Percentiles rank a stretch among this genome's conserved stretches.
These are phyloP conservation scores for Mucor saturninus DNA, from an alignment of 371 early-diverging fungal species.

Conservation along the genomic window DNA sequence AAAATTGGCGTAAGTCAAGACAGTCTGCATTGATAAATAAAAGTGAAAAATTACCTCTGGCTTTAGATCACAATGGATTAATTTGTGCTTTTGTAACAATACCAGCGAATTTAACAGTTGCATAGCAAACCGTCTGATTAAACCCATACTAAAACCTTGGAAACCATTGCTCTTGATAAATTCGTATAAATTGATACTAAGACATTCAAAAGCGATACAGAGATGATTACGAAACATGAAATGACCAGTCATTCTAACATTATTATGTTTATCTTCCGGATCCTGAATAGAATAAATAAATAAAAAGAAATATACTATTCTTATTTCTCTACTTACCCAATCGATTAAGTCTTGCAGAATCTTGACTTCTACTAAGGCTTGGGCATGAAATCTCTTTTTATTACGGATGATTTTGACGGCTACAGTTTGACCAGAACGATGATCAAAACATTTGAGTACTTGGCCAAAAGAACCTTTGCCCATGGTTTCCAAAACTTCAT, in stretches of 20 bases:
- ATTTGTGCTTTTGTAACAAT: conserved; percentile 63
- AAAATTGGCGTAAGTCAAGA: neutral
- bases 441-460: conserved; percentile 84
- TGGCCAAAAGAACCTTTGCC: conserved; percentile 95
- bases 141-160: conserved; percentile 73
- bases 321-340: conserved; percentile 43
- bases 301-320: conserved; percentile 2
- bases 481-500: conserved; percentile 78
- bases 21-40: neutral
- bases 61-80: conserved; percentile 93
- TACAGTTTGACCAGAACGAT: conserved; percentile 72
- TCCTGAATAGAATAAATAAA: conserved; percentile 58
- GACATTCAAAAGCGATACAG: conserved; percentile 89
- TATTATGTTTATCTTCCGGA: conserved; percentile 63
- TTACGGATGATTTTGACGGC: conserved; percentile 93
- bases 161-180: conserved; percentile 85
- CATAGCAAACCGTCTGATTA: conserved; percentile 68
- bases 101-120: conserved; percentile 81
- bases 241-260: conserved; percentile 80
- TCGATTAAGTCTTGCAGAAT: conserved; percentile 69
- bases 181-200: conserved; percentile 90
- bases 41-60: conserved; percentile 66
- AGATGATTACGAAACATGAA: conserved; percentile 88
- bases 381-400: conserved; percentile 86
- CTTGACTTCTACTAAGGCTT: conserved; percentile 87